Base-by-base conservation (phyloP, 1,284 basidiomycete genomes). In the Sphagnurus paluster region DNA sequence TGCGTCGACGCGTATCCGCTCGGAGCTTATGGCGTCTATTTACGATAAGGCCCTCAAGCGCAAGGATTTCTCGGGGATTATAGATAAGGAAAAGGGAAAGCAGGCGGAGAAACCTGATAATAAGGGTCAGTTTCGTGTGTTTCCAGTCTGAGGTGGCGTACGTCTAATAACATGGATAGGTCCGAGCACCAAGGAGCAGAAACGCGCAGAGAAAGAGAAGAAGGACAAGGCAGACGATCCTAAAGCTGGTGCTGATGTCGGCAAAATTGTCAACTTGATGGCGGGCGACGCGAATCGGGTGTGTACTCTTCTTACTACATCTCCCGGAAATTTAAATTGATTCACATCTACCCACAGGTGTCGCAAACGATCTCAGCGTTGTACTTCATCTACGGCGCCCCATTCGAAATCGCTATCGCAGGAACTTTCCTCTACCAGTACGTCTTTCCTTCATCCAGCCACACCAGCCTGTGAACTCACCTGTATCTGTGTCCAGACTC, bases 1-100 rank as follows among this genome's bases (percentile, higher is more conserved):
- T n/a, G 86, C 83, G 0, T 65, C 74, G 7, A 84, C 86, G 9
- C 73, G 89, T 16, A 78, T 88, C 17, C 79, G 86, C 13, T 75
- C 80, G 4, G 83, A 87, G 64, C 74, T 94, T 11, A 92, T 88
- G 75, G 78, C 87, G 0, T 74, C 87, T 0, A 88, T 97, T 44
- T 98, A 95, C 59, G 88, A 93, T 63, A 97, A 97, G 65, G 86
- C 93, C 0, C 70, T 97, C 32, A 87, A 87, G 61, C 74, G 92
- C 20, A 87, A 84, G 60, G 93, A 97, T 63, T 85, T 86, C 47
- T 88, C 88, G 0, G 93, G 92, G 0, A 74, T 92, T 20, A 70
- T 89, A 1, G 75, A 81, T 37, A 79, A 70, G 56, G 72, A 76
- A 24, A 74, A 39, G 61, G 61, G 39, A 60, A 58, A 41, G n/a